Base-by-base conservation (phyloP, 371 early-diverging fungal species). In the Actinomortierella wolfii region DNA sequence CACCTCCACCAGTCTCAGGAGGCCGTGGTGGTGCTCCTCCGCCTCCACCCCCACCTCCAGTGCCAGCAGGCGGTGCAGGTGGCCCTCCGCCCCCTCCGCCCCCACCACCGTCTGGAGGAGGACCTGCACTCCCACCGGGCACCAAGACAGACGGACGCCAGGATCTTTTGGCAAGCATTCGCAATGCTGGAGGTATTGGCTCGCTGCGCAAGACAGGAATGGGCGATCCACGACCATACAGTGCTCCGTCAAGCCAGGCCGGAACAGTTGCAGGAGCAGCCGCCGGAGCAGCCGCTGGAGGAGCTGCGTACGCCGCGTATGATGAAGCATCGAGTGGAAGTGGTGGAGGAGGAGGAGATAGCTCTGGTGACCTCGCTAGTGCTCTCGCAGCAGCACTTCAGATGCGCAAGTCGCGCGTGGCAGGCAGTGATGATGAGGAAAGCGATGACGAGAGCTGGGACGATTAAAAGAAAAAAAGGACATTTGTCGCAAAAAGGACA, bases 101-200 rank as follows among this genome's bases (percentile, higher is more conserved):
- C 20, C 70, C 76, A 17, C 58, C 67, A 34, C 67, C 75, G 3
- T 34, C 57, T 18, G 48, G 41, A 11, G 65, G 61, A 8, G 63
- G 51, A 26, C 40, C 66, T 34, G 51, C 67, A 44, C 49, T 61
- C 5, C 77, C 79, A 11, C 50, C 74, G 8, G 50, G 17, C 1
- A 62, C 41, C 14, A 58, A 54, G 15, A 20, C 78, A 2, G 47
- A 56, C 56, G 69, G 59, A 14, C 77, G 81, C 3, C 44, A 57
- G 24, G 75, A 78, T 28, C 64, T 84, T 44, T 51, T 84, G 64
- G 80, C 62, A 18, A 80, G 79, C 43, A 84, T 84, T 45, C 77
- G 82, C 20, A 76, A 70, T 2, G 76, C 76, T 21, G 83, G 83
- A 28, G 83, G 83, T n/a, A 60, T 78, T 53, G 66, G 74, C 25